Evolutionary conservation across 1,284 basidiomycete species (phyloP).

Genomic region (Cutaneotrichosporon spelunceum): DNA sequence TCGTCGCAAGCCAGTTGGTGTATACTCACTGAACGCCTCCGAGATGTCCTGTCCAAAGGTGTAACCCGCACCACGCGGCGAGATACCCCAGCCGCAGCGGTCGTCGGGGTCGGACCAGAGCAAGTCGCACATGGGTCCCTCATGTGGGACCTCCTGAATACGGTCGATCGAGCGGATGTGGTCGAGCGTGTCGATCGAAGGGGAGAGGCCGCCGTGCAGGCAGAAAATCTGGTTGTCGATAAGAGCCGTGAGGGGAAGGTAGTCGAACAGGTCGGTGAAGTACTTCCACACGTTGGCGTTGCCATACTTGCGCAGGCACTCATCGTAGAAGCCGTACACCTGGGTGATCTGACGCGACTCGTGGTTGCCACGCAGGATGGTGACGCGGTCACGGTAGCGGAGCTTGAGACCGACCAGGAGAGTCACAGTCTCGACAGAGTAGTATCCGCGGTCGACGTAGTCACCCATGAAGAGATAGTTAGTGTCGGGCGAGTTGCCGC

Average conservation of each 20-base stretch:
- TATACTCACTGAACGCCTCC: conserved; percentile 57
- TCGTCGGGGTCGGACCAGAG: conserved; percentile 99
- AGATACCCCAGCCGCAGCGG: conserved; percentile 99
- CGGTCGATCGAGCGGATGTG: conserved; percentile 98
- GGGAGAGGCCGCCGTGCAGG: conserved; percentile 95
- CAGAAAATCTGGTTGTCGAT: conserved; percentile 99
- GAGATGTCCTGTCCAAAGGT: conserved; percentile 98
- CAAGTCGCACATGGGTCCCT: conserved; percentile 98
- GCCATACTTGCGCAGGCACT: conserved; percentile 98
- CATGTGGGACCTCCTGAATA: conserved; percentile 97
- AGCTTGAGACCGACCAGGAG: conserved; percentile 97
- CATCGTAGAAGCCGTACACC: conserved; percentile 99
- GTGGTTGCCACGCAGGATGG: conserved; percentile 97
- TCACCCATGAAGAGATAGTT: conserved; percentile 99
- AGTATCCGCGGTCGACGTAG: conserved; percentile 99
- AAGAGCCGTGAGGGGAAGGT: conserved; percentile 90
- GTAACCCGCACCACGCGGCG: conserved; percentile 96
- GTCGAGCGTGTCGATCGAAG: conserved; percentile 98
- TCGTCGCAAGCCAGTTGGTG: no score
- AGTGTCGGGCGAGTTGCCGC: conserved; percentile 98
- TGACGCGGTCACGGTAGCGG: conserved; percentile 96
- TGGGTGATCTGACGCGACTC: conserved; percentile 99
- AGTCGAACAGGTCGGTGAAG: conserved; percentile 99
- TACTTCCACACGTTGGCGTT: conserved; percentile 99
- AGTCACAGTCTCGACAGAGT: conserved; percentile 98